A percentile compares a stretch with the other conserved stretches of the same genome.
phyloP scores from a whole-genome alignment of 192 early-diverging fungal species.

The Jimgerdemannia lactiflua region DNA sequence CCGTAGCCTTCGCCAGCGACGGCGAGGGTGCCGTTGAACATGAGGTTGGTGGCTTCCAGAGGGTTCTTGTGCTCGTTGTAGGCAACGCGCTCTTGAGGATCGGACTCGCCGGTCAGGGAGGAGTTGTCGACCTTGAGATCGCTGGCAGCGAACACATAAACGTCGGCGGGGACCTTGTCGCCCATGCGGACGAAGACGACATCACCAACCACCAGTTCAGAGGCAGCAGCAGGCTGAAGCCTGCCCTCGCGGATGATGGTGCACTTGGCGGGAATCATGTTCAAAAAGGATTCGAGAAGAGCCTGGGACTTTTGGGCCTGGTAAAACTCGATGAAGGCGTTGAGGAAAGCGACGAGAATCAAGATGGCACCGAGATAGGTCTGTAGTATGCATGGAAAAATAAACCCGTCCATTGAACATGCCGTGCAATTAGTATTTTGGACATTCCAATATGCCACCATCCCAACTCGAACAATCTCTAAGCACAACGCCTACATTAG shows the following conservation, averaged over 20 bases:
- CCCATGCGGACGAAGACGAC: slow-evolving; percentile 87
- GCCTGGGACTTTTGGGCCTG: slow-evolving; percentile 89
- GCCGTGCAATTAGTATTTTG: not conserved
- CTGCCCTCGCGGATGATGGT: slow-evolving; percentile 77
- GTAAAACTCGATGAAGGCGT: slow-evolving; percentile 91
- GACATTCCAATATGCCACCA: not conserved
- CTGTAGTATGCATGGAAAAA: slow-evolving; percentile 36
- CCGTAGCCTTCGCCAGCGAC: slow-evolving; percentile 88
- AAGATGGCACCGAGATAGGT: slow-evolving; percentile 89
- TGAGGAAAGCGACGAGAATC: slow-evolving; percentile 83
- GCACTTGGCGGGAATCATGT: slow-evolving; percentile 86
- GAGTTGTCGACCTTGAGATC: slow-evolving; percentile 99
- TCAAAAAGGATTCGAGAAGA: slow-evolving; percentile 87
- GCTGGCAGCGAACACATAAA: slow-evolving; percentile 70
- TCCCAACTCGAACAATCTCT: not conserved
- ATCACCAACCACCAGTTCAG: slow-evolving; percentile 82
- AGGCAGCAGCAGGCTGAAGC: slow-evolving; percentile 62
- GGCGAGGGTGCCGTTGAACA: slow-evolving; percentile 86
- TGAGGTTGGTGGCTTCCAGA: slow-evolving; percentile 90
- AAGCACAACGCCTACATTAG: slow-evolving; percentile 60
- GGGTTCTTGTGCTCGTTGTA: slow-evolving; percentile 74
- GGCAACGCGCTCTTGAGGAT: slow-evolving; percentile 79
- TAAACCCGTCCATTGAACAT: not conserved
- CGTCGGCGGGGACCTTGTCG: slow-evolving; percentile 94
- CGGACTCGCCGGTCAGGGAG: slow-evolving; percentile 92